phyloP scores from a whole-genome alignment of 179 eudicot genomes.

The Vitellaria paradoxa region DNA sequence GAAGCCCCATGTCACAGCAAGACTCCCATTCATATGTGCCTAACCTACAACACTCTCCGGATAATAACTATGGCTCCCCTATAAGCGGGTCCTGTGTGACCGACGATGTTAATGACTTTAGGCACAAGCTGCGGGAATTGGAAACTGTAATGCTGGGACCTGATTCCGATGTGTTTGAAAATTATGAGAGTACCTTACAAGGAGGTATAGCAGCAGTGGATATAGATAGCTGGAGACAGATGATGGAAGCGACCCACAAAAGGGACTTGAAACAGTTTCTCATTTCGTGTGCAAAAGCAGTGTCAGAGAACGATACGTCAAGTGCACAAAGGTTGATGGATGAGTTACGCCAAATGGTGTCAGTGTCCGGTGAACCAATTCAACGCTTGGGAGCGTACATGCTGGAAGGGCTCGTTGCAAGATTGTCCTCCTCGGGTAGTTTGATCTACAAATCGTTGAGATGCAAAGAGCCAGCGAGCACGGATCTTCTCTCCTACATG shows the following conservation, averaged over 20 bases:
- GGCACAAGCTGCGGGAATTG: conserved; percentile 52
- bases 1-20: conserved; percentile 38
- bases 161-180: conserved; percentile 45
- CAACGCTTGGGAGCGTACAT: conserved; percentile 86
- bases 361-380: conserved; percentile 84
- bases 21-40: conserved; percentile 26
- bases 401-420: conserved; percentile 81
- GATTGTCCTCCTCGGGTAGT: conserved; percentile 65
- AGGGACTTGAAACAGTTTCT: conserved; percentile 68
- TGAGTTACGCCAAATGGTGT: conserved; percentile 70
- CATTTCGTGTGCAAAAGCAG: conserved; percentile 63
- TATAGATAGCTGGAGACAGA: conserved; percentile 47
- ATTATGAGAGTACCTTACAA: conserved; percentile 25
- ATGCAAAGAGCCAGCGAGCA: conserved; percentile 57
- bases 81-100: conserved; percentile 42
- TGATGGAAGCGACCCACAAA: conserved; percentile 43
- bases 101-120: conserved; percentile 43
- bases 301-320: conserved; percentile 53
- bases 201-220: conserved; percentile 29
- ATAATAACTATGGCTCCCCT: conserved; percentile 34
- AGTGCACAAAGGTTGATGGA: conserved; percentile 62
- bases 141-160: conserved; percentile 68
- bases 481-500: conserved; percentile 67
- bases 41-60: neutral
- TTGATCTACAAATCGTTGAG: conserved; percentile 59